These are phyloP conservation scores for Forsythia suspensa DNA, from an alignment of 257 asterid species.

Conservation along the genomic window DNA sequence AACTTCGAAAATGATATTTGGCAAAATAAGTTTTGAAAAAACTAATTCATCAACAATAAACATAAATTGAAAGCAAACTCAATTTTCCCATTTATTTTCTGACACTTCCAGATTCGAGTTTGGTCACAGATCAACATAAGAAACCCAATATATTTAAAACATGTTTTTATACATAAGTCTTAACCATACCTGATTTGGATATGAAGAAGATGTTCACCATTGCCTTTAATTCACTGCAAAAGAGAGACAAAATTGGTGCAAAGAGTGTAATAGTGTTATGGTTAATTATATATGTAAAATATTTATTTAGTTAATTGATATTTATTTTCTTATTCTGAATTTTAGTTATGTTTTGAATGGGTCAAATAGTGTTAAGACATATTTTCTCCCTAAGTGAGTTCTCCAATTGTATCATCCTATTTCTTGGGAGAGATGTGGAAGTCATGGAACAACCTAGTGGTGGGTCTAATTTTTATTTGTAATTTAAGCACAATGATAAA, in stretches of 20 bases:
- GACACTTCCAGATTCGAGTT: neutral
- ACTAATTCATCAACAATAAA: neutral
- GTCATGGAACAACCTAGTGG: too few relatives aligned
- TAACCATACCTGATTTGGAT: neutral
- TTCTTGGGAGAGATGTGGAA: too few relatives aligned
- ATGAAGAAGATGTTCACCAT: neutral
- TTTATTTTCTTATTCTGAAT: too few relatives aligned
- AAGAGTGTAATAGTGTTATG: neutral
- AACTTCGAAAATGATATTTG: too few relatives aligned
- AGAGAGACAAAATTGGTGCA: neutral
- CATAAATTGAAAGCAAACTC: neutral
- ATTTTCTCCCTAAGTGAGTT: too few relatives aligned
- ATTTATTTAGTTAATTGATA: too few relatives aligned
- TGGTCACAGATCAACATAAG: neutral
- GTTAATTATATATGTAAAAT: neutral
- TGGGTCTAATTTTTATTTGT: too few relatives aligned
- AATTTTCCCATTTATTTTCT: neutral
- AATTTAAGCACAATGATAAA: too few relatives aligned
- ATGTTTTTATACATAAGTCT: neutral
- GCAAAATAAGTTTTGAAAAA: too few relatives aligned
- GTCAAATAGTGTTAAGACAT: too few relatives aligned
- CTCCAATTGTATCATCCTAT: too few relatives aligned
- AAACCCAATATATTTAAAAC: neutral
- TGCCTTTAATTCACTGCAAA: neutral
- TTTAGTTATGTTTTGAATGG: too few relatives aligned